Conservation (phyloP, 345 rosid genomes). For the Pistacia atlantica region DNA sequence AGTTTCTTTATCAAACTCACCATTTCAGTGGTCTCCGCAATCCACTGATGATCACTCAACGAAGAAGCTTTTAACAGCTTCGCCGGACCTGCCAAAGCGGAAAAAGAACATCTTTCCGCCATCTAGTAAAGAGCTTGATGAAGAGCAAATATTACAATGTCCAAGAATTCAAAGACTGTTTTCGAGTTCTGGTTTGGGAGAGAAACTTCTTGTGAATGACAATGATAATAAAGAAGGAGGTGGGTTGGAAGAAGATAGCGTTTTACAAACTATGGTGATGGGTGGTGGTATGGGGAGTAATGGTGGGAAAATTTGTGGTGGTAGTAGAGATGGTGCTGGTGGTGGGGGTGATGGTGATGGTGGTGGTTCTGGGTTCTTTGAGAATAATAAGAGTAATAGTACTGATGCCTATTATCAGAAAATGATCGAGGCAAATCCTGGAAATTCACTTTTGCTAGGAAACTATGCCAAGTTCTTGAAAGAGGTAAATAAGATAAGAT, state of each 20-base stretch:
- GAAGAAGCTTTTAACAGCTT: slow-evolving; percentile 24
- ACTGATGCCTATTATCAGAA: slow-evolving; percentile 58
- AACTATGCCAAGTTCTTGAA: slow-evolving; percentile 73
- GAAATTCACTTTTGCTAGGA: slow-evolving; percentile 56
- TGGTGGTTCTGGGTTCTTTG: slow-evolving; percentile 29
- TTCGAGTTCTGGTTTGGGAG: slow-evolving; percentile 54
- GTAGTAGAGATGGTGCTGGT: slow-evolving; percentile 25
- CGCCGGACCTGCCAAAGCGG: slow-evolving; percentile 22
- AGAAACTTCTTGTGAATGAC: slow-evolving; percentile 19
- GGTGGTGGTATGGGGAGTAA: slow-evolving; percentile 33
- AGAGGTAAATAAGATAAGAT: slow-evolving; percentile 40
- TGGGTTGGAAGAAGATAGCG: slow-evolving; percentile 7
- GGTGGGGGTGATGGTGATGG: slow-evolving; percentile 23
- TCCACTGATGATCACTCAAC: slow-evolving; percentile 31
- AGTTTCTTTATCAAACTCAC: slow-evolving; percentile 26
- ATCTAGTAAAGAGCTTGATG: neutral
- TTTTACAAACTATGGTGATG: slow-evolving; percentile 31
- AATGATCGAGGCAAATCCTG: slow-evolving; percentile 59
- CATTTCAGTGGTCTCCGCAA: slow-evolving; percentile 18
- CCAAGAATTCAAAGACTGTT: slow-evolving; percentile 31
- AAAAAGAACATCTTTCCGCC: slow-evolving; percentile 20
- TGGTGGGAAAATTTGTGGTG: slow-evolving; percentile 29
- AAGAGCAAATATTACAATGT: slow-evolving; percentile 12
- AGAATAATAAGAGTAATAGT: slow-evolving; percentile 32
- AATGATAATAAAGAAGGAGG: slow-evolving; percentile 24